Percentiles rank a stretch among this genome's conserved stretches.
phyloP scores from a whole-genome alignment of 2,329 filamentous ascomycete species.

The Botrytis pseudocinerea region DNA sequence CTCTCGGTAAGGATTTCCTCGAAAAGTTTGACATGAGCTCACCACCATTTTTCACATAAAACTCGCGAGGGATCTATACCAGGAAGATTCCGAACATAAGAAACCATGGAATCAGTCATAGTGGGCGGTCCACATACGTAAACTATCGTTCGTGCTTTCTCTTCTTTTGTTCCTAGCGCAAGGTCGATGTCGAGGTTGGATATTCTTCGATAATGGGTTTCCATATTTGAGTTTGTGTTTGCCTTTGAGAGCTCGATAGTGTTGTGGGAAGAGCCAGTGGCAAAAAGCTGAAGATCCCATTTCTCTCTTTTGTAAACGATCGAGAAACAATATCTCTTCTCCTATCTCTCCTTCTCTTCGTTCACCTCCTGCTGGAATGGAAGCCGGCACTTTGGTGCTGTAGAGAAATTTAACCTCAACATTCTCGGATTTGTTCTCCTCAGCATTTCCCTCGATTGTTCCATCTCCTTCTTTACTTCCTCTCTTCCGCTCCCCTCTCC shows the following conservation, averaged over 20 bases:
- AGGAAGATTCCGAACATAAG: neutral
- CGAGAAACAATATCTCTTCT: neutral
- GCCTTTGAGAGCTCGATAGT: neutral
- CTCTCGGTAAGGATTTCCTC: neutral
- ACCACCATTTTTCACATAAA: slow-evolving; percentile 1
- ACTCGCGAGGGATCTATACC: neutral
- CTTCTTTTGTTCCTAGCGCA: neutral
- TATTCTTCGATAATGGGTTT: neutral
- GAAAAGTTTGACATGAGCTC: neutral
- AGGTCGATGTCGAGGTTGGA: neutral
- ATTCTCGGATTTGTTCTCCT: neutral
- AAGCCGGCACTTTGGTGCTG: neutral
- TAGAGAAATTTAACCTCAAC: neutral
- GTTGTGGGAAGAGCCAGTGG: neutral
- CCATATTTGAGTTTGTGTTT: neutral
- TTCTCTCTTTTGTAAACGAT: neutral
- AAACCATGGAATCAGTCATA: neutral
- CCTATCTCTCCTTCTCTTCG: neutral
- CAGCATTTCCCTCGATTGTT: accelerated
- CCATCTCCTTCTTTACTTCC: neutral
- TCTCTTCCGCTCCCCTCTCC: neutral
- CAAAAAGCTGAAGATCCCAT: neutral
- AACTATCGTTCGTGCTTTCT: neutral
- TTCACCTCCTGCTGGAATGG: neutral
- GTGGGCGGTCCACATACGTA: neutral